phyloP scores from a whole-genome alignment of 1,284 basidiomycete genomes.

The Phylloboletellus chloephorus region DNA sequence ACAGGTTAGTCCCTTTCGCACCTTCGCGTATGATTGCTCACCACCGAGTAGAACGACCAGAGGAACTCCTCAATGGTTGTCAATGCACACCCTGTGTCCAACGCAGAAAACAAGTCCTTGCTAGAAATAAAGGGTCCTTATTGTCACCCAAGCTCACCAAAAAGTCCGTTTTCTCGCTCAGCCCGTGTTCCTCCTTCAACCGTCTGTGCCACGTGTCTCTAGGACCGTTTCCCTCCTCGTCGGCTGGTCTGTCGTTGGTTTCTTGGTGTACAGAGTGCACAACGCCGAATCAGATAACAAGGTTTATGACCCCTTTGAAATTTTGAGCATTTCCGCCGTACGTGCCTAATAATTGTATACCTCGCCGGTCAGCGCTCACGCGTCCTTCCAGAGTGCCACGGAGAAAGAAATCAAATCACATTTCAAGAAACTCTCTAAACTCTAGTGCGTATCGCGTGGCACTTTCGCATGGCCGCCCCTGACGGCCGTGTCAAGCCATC shows the following conservation, averaged over 20 bases:
- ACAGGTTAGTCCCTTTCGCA: slow-evolving; percentile 30
- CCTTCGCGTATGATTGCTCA: not conserved
- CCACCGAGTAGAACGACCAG: slow-evolving; percentile 25
- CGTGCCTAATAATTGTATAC: slow-evolving; percentile 2
- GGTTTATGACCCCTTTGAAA: slow-evolving; percentile 92
- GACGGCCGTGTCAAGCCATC: slow-evolving; percentile 59
- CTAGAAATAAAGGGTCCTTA: slow-evolving; percentile 41
- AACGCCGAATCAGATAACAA: slow-evolving; percentile 58
- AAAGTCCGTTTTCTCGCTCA: slow-evolving; percentile 35
- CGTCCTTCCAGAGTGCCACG: slow-evolving; percentile 45
- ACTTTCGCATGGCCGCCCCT: not conserved
- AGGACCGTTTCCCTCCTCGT: slow-evolving; percentile 52
- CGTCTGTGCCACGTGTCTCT: slow-evolving; percentile 22
- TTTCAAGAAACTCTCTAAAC: slow-evolving; percentile 89
- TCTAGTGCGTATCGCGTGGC: slow-evolving; percentile 59
- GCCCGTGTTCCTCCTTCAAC: slow-evolving; percentile 3
- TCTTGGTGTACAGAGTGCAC: slow-evolving; percentile 64
- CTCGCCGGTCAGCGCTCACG: slow-evolving; percentile 1
- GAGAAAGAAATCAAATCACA: slow-evolving; percentile 96
- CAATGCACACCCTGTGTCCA: slow-evolving; percentile 61
- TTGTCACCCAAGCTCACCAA: slow-evolving; percentile 40
- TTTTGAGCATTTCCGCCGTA: slow-evolving; percentile 79
- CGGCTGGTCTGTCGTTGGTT: slow-evolving; percentile 76
- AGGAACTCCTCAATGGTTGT: slow-evolving; percentile 44
- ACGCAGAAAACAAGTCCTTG: slow-evolving; percentile 47